Percentiles rank a stretch among this genome's conserved stretches.
These are phyloP conservation scores for Bacterosira constricta DNA, from an alignment of 108 stramenopile genomes.

Conservation along the genomic window DNA sequence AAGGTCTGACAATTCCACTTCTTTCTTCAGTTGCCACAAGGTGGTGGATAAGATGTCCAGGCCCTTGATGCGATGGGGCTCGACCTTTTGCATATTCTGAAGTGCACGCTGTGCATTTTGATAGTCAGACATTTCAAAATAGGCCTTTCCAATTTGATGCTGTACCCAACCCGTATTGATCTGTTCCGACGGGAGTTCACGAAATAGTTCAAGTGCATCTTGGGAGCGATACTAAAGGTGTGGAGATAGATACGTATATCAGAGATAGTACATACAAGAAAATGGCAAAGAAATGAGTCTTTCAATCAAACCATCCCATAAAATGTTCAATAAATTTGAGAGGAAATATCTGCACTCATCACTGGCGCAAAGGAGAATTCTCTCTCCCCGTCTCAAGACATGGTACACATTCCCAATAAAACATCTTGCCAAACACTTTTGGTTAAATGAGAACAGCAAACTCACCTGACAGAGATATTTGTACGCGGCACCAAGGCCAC, in stretches of 20 bases:
- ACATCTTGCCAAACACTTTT: too few relatives aligned
- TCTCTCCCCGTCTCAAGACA: too few relatives aligned
- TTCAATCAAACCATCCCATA: too few relatives aligned
- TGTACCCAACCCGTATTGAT: constrained; percentile 94
- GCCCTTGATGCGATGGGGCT: constrained; percentile 93
- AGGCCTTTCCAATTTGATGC: constrained; percentile 90
- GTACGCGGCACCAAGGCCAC: constrained; percentile 66
- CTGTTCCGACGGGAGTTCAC: constrained; percentile 75
- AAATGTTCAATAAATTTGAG: too few relatives aligned
- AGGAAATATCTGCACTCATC: too few relatives aligned
- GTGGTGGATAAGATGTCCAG: constrained; percentile 92
- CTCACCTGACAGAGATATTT: constrained; percentile 67
- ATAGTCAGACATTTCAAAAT: constrained; percentile 97
- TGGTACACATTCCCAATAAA: too few relatives aligned
- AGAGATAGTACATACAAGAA: too few relatives aligned
- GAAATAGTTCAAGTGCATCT: constrained; percentile 83
- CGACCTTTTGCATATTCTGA: constrained; percentile 82
- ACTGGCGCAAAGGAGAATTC: too few relatives aligned
- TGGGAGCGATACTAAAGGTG: constrained; percentile 65
- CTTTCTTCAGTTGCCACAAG: constrained; percentile 95
- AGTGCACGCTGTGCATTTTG: constrained; percentile 77
- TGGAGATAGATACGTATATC: neutral
- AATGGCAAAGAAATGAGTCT: too few relatives aligned
- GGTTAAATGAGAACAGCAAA: too few relatives aligned
- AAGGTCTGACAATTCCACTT: constrained; percentile 93